Percentiles rank a stretch among this genome's conserved stretches.
phyloP scores from a whole-genome alignment of 75 land plant species.

The Cryptomeria japonica region DNA sequence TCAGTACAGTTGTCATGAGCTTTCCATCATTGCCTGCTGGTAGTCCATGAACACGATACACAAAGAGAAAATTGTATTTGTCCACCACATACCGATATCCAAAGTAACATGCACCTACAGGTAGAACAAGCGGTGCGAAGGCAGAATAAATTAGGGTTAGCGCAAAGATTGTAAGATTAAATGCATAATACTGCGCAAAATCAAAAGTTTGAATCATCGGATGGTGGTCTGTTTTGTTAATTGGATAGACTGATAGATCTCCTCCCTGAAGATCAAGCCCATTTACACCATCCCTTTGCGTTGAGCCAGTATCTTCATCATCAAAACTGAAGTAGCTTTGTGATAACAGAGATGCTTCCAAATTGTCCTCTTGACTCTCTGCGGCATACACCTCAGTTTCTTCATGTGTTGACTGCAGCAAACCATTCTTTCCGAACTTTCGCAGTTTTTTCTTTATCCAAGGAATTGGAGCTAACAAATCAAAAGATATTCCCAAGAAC shows the following conservation, averaged over 20 bases:
- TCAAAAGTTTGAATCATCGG: conserved; percentile 71
- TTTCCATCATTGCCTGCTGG: conserved; percentile 89
- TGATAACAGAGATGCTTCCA: conserved; percentile 51
- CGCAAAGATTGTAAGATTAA: conserved; percentile 88
- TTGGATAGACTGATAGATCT: conserved; percentile 67
- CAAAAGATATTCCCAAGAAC: conserved; percentile 85
- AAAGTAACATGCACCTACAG: conserved; percentile 80
- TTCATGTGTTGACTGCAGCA: conserved; percentile 69
- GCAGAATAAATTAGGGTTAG: conserved; percentile 77
- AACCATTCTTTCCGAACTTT: conserved; percentile 64
- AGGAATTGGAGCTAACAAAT: conserved; percentile 83
- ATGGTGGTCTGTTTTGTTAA: conserved; percentile 41
- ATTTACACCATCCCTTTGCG: conserved; percentile 16
- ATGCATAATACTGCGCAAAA: conserved; percentile 90
- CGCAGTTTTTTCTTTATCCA: conserved; percentile 82
- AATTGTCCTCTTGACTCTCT: conserved; percentile 36
- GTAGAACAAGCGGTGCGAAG: conserved; percentile 80
- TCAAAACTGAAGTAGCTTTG: conserved; percentile 22
- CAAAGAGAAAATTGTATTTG: conserved; percentile 86
- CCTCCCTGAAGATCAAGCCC: conserved; percentile 49
- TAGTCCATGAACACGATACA: conserved; percentile 75
- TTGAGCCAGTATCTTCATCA: conserved; percentile 8
- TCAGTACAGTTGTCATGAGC: conserved; percentile 79
- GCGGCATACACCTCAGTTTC: conserved; percentile 49
- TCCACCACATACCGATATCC: conserved; percentile 91